Base-by-base conservation (phyloP, 2,329 filamentous ascomycete genomes). In the Chaetomium sp. region DNA sequence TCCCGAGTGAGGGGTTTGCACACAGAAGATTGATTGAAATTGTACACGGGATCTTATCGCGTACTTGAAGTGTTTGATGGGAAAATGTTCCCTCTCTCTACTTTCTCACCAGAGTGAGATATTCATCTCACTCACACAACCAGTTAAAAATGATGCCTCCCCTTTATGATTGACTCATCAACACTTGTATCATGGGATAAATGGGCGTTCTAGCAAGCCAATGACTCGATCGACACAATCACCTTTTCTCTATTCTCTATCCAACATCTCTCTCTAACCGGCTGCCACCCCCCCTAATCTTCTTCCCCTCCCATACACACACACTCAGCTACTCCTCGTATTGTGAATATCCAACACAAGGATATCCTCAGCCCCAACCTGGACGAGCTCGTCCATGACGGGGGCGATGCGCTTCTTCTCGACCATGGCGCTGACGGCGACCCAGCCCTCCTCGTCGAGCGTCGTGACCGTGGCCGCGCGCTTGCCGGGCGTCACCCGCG, bases 371-470 rank as follows among this genome's bases (percentile, higher is more conserved):
- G 93, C 93, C 2, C 93, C 93, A 31, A 90, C 84, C 72, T 84
- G 86, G 35, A 84, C 87, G 74, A 97, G 76, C 71, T 91, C 85
- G 76, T 97, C 93, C 93, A 97, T 97, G 45, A 90, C 91, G 7
- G 86, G 82, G 2, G 93, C 93, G 73, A 96, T 90, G 73, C 85
- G 85, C 81, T 92, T 94, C 81, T 92, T 91, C 81, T 92, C 88
- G 7, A 97, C 93, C 94, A 98, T 98, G 57, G 89, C 88, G 75
- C 88, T 92, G 68, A 98, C 90, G n/a, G 94, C 93, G 42, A 97
- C 92, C 94, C 94, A 98, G 61, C 89, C 91, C 63, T 92, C 87
- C 74, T 92, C 90, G 70, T 97, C 94, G 3, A 99, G 83, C 19
- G 90, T 82, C n/a, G 91, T 97, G 71, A 98, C 85, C 2, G 94